These are phyloP conservation scores for Aspergillus olivimuriae DNA, from an alignment of 495 filamentous ascomycete species.

Conservation along the genomic window DNA sequence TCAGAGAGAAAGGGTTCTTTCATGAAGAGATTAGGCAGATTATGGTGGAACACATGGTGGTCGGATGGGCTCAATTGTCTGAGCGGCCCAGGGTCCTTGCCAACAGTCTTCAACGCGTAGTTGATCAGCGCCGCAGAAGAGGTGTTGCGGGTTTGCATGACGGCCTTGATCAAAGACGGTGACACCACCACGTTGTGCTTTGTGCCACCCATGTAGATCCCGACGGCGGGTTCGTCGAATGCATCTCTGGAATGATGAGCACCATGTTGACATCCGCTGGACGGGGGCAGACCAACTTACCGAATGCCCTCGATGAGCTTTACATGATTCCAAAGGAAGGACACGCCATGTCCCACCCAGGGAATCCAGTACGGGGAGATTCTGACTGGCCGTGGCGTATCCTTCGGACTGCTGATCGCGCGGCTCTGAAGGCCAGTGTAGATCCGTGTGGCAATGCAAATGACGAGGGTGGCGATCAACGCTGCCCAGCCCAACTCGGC, in stretches of 20 bases:
- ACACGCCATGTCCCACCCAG: constrained; percentile 46
- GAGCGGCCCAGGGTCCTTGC: constrained; percentile 35
- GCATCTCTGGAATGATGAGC: constrained; percentile 16
- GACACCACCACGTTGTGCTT: constrained; percentile 47
- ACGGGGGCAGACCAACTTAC: constrained; percentile 1
- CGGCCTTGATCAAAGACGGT: constrained; percentile 40
- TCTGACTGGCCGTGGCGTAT: constrained; percentile 28
- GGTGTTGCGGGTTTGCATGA: constrained; percentile 32
- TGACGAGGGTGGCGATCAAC: constrained; percentile 18
- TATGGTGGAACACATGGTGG: constrained; percentile 29
- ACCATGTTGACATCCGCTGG: constrained; percentile 13
- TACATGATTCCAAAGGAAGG: constrained; percentile 40
- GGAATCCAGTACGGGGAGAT: constrained; percentile 55
- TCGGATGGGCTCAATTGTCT: constrained; percentile 27
- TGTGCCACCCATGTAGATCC: constrained; percentile 42
- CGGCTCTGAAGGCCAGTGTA: constrained; percentile 31
- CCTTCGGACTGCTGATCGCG: constrained; percentile 7
- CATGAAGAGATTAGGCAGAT: constrained; percentile 33
- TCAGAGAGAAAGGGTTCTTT: constrained; percentile 37
- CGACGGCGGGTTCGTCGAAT: constrained; percentile 44
- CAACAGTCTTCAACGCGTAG: constrained; percentile 42
- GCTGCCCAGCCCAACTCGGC: constrained; percentile 19
- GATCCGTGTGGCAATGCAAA: constrained; percentile 37
- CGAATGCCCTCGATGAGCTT: constrained; percentile 29
- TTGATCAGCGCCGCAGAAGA: constrained; percentile 29